A percentile compares a stretch with the other conserved stretches of the same genome.
Conservation (phyloP, 331 rosid genomes). For the Quercus phellos region DNA sequence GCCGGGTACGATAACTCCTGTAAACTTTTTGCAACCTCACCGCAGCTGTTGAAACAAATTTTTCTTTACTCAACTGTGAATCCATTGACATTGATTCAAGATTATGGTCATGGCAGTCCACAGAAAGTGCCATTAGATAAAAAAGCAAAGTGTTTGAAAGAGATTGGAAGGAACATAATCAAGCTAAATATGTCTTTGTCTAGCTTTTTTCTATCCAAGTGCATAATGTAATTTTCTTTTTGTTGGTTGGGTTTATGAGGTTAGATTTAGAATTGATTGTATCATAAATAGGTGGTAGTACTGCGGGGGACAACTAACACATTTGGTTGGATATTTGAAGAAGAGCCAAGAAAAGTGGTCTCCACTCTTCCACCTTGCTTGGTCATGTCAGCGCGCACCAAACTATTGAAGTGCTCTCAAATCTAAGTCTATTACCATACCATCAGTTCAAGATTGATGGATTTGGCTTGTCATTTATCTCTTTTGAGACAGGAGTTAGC, state of each 20-base stretch:
- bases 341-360: slow-evolving; percentile 18
- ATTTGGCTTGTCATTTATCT: not conserved
- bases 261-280: not conserved
- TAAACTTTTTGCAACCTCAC: slow-evolving; percentile 71
- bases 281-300: slow-evolving; percentile 17
- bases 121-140: not conserved
- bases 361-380: not conserved
- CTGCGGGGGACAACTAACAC: slow-evolving; percentile 7
- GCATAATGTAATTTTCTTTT: not conserved
- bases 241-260: not conserved
- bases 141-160: not conserved
- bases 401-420: not conserved
- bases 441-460: not conserved
- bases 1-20: slow-evolving; percentile 84
- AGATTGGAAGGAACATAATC: not conserved
- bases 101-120: not conserved
- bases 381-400: slow-evolving; percentile 6
- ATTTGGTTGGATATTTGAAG: not conserved
- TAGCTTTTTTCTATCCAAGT: not conserved
- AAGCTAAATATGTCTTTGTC: not conserved
- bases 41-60: slow-evolving; percentile 41
- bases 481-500: not conserved
- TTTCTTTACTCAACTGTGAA: not conserved
- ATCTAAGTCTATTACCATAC: not conserved
- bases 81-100: not conserved